Base-by-base conservation (phyloP, 2,329 filamentous ascomycete genomes). In the Colletotrichum zoysiae region DNA sequence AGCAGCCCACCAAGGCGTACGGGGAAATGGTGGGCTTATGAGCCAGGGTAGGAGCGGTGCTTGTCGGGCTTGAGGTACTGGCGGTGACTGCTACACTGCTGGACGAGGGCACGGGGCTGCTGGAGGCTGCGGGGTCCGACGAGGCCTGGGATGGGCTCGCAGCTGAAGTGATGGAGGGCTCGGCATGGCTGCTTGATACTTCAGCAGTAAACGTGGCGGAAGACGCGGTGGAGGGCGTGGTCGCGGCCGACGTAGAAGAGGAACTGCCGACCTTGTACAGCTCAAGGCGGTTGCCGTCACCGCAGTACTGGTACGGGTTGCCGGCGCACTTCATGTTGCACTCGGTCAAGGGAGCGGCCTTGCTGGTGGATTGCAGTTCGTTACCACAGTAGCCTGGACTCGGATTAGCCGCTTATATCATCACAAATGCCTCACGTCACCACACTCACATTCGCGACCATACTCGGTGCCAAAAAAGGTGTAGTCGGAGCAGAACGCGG, bases 1-100 rank as follows among this genome's bases (percentile, higher is more conserved):
- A 84, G 78, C 84, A 86, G 44, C 83, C 83, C 20, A 81, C 76
- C 30, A 83, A 76, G 9, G 76, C 76, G 74, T 80, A 83, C 42
- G 75, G 74, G 7, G 75, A 70, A 9, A 80, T 73, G 11, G 77
- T 78, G 0, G 81, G 78, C 57, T 77, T 77, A 50, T 81, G 76
- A n/a, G 74, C 73, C 5, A 75, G 74, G 3, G 75, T 63, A 0
- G 75, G 61, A 6, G 50, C 30, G 35, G 57, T 58, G 35, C n/a
- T 71, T 7, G 70, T 73, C 2, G 74, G 63, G 38, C 73, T 74
- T 3, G 74, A 71, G 4, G 67, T 75, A 23, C 40, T 61, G 30
- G 62, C 58, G 60, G 30, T 55, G 11, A 65, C 62, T 30, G 30
- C 26, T 23, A 65, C 65, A 7, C 63, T 70, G 44, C 42, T 71